Evolutionary conservation across 768 basidiomycete species (phyloP).

Genomic region (Suillus ampliporus): DNA sequence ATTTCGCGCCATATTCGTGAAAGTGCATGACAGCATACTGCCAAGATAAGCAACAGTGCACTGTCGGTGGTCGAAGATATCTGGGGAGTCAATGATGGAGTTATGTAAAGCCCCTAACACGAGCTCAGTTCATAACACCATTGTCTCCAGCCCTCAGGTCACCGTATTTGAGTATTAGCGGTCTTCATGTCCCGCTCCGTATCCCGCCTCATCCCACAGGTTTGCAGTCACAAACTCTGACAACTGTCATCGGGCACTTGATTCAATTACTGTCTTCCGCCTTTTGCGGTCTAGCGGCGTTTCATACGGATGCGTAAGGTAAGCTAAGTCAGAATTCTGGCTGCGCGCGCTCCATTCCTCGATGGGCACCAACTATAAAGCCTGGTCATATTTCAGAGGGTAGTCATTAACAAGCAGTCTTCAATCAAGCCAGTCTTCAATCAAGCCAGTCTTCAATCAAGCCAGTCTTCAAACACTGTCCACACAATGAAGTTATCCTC

Average conservation of each 20-base stretch:
- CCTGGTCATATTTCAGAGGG: not conserved
- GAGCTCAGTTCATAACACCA: not conserved
- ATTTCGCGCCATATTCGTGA: not conserved
- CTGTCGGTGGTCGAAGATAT: constrained; percentile 74
- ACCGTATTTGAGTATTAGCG: not conserved
- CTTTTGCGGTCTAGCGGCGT: not conserved
- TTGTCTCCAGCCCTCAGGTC: not conserved
- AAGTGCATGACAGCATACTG: constrained; percentile 54
- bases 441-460: not conserved
- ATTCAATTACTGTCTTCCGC: no score
- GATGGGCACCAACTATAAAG: not conserved
- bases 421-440: no score
- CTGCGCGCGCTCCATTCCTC: not conserved
- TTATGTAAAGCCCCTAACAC: not conserved
- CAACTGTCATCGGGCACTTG: not conserved
- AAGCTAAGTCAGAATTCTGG: not conserved
- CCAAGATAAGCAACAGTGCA: constrained; percentile 80
- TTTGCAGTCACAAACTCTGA: not conserved
- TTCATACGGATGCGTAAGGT: not conserved
- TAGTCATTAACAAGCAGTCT: not conserved
- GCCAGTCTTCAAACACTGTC: constrained; percentile 23
- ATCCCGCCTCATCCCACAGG: not conserved
- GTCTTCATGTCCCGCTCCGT: not conserved
- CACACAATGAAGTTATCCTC: constrained; percentile 40
- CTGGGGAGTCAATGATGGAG: constrained; percentile 40